Evolutionary conservation across 2,329 filamentous ascomycete species (phyloP), one percentile per base, ranked within the genome.

Genomic region (Pseudohalonectria lignicola): DNA sequence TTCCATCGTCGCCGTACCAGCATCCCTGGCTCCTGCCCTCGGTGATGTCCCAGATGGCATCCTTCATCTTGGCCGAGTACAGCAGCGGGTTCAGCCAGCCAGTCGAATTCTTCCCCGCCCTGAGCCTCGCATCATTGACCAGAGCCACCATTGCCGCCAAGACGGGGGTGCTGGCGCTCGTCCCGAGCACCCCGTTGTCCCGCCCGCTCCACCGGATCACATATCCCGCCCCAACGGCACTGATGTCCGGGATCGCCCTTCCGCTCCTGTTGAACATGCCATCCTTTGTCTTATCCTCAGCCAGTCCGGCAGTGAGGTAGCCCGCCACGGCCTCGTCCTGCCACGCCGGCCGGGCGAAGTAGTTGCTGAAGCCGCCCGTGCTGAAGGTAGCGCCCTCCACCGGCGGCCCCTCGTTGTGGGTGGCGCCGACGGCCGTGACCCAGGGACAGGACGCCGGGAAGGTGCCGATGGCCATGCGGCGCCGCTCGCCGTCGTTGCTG

Each of bases 361-460:
- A 65, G 41, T 66, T 60, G 41, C 65, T 70, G 54, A 75, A 75
- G 4, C 71, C 71, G 7, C 71, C 68, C 3, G 62, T 58, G 37
- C 63, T 69, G 48, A 64, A 69, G n/a, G 45, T 46, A 2, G 68
- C 61, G 4, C 60, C 68, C 3, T 46, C 50, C 10, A 65, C 57
- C 1, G 62, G 62, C 4, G 56, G 51, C 3, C 47, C 45, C 2
- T 45, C 46, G 45, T 59, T 26, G 36, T 59, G 29, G 1, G 75
- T 78, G 2, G 72, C 79, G 6, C 81, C 81, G 2, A 85, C 71
- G 3, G 69, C 60, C 1, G 81, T 85, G 7, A 84, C 71, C 53
- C 74, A 85, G 0, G 79, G 80, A 47, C 81, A 86, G 0, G 71
- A 69, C 0, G 70, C 71, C 0, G 81, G 81, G 55, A 84, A 86